These are phyloP conservation scores for Saposhnikovia divaricata DNA, from an alignment of 129 eudicot genomes.

Conservation along the genomic window DNA sequence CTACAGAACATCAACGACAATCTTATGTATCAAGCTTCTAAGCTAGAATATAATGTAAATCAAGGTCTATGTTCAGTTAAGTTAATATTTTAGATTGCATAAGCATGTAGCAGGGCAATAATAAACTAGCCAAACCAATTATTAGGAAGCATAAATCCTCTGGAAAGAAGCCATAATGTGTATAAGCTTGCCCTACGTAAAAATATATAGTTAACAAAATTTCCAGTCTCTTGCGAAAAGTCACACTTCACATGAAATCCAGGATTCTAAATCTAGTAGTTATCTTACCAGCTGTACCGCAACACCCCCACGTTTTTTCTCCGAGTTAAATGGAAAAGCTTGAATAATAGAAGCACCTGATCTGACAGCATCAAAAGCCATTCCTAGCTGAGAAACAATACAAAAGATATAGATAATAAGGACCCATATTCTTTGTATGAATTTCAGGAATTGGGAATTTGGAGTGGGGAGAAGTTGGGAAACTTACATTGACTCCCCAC, in stretches of 20 bases:
- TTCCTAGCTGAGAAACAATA: conserved; percentile 34
- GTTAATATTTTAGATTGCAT: neutral
- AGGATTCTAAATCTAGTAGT: neutral
- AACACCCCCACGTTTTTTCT: conserved; percentile 62
- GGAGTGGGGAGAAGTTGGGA: neutral
- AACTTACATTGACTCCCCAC: conserved; percentile 41
- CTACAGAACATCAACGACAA: neutral
- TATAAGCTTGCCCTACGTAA: neutral
- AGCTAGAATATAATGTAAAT: neutral
- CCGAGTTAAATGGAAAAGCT: conserved; percentile 63
- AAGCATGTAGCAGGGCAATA: neutral
- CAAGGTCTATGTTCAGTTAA: neutral
- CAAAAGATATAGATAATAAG: neutral
- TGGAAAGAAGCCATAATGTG: neutral
- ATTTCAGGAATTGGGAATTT: neutral
- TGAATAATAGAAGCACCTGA: conserved; percentile 36
- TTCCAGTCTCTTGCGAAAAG: neutral
- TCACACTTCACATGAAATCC: neutral
- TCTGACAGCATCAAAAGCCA: conserved; percentile 42
- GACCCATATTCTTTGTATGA: neutral
- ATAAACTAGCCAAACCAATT: neutral
- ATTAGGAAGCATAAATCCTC: neutral
- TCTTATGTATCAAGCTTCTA: neutral
- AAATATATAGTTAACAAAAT: neutral
- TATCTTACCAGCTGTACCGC: conserved; percentile 40